Evolutionary conservation across 2,329 filamentous ascomycete species (phyloP).

Genomic region (Trichoderma aggressivum): DNA sequence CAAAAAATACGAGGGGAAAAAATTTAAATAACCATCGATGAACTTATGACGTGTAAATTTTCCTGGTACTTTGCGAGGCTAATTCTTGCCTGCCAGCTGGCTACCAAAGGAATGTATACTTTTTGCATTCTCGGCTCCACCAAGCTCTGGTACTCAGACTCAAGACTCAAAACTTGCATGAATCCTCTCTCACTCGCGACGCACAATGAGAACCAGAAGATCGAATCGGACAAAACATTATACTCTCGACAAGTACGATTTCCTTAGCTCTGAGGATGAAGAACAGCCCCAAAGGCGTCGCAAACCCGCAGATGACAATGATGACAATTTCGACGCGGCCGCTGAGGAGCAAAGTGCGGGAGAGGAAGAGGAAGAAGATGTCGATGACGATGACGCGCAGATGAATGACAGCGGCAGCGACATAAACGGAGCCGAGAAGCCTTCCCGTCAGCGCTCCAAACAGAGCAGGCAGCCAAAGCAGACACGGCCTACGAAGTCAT

Average conservation of each 20-base stretch:
- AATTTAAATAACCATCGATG: background rate
- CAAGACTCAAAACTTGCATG: slow-evolving; percentile 2
- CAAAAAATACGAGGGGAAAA: background rate
- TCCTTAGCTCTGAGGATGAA: slow-evolving; percentile 33
- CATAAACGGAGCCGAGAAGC: slow-evolving; percentile 27
- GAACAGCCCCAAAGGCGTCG: slow-evolving; percentile 23
- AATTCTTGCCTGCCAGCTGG: background rate
- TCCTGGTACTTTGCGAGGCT: background rate
- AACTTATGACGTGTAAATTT: background rate
- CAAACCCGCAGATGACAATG: slow-evolving; percentile 28
- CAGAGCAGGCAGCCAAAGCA: slow-evolving; percentile 25
- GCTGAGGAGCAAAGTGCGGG: slow-evolving; percentile 21
- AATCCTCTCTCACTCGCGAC: background rate
- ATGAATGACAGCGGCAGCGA: slow-evolving; percentile 32
- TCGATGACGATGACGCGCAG: slow-evolving; percentile 32
- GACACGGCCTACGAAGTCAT: slow-evolving; percentile 25
- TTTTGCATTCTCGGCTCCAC: background rate
- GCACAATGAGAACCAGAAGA: slow-evolving; percentile 36
- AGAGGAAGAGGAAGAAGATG: slow-evolving; percentile 27
- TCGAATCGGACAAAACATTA: slow-evolving; percentile 37
- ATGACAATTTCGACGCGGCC: slow-evolving; percentile 32
- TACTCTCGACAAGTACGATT: slow-evolving; percentile 35
- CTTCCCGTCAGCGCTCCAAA: slow-evolving; percentile 27
- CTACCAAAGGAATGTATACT: background rate
- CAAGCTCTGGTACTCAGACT: slow-evolving; percentile 7